Evolutionary conservation across 352 stramenopile genomes (phyloP).

Genomic region (Globisporangium recalcitrans): DNA sequence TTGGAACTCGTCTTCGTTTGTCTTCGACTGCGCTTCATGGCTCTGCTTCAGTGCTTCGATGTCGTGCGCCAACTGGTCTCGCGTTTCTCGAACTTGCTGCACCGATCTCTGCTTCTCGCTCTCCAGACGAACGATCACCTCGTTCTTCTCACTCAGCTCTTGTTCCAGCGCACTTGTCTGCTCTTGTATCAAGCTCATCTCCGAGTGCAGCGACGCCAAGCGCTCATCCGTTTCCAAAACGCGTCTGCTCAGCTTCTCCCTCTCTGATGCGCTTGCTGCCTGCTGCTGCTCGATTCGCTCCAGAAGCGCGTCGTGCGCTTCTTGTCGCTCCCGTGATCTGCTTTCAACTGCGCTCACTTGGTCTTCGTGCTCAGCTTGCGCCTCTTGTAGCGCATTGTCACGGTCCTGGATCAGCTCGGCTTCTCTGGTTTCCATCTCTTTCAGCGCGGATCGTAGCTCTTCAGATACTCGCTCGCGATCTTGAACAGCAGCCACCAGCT

Average conservation of each 20-base stretch:
- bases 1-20: background rate
- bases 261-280: background rate
- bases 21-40: background rate
- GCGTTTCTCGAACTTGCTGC: background rate
- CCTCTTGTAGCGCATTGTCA: background rate
- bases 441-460: background rate
- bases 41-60: background rate
- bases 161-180: background rate
- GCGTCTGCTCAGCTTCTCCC: background rate
- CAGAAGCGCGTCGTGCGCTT: background rate
- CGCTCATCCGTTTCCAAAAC: background rate
- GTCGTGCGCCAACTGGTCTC: background rate
- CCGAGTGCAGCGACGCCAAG: background rate
- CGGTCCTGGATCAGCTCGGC: background rate
- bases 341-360: background rate
- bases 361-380: background rate
- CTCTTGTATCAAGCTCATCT: background rate
- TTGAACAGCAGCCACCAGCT: background rate
- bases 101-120: slow-evolving; percentile 3
- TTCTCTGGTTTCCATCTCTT: background rate
- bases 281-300: background rate
- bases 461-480: background rate
- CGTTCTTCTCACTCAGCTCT: background rate
- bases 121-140: background rate
- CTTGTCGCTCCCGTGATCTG: background rate